A percentile compares a stretch with the other conserved stretches of the same genome.
Evolutionary conservation across 192 early-diverging fungal genomes (phyloP).

Genomic region (Phycomyces blakesleeanus): DNA sequence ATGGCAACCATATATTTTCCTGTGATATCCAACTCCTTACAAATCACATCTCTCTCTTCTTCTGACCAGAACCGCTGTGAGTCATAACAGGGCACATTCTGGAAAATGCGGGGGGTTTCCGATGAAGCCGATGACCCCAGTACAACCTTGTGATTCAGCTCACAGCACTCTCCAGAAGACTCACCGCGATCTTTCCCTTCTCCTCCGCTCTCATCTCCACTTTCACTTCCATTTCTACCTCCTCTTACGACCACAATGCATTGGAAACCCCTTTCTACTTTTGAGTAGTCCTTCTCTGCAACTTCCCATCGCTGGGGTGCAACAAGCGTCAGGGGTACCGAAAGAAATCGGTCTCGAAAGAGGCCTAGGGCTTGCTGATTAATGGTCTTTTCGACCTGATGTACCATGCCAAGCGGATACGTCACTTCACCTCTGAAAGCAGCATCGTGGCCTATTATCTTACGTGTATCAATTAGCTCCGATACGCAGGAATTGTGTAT

Average conservation of each 20-base stretch:
- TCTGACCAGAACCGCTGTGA: conserved; percentile 2
- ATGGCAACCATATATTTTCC: not conserved
- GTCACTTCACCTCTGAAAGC: not conserved
- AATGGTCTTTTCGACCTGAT: not conserved
- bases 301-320: not conserved
- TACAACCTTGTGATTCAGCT: too few species aligned
- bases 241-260: not conserved
- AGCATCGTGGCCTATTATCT: not conserved
- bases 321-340: not conserved
- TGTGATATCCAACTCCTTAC: not conserved
- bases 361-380: not conserved
- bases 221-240: not conserved
- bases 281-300: not conserved
- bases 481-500: too few species aligned
- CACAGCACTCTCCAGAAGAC: too few species aligned
- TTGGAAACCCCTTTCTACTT: not conserved
- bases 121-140: too few species aligned
- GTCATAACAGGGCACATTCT: conserved; percentile 11
- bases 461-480: too few species aligned
- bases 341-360: not conserved
- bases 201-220: too few species aligned
- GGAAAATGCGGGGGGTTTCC: not conserved
- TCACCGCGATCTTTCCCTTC: too few species aligned
- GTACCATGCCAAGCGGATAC: conserved; percentile 16
- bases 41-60: not conserved